Evolutionary conservation across 768 basidiomycete genomes (phyloP).

Genomic region (Pleurotus citrinopileatus): DNA sequence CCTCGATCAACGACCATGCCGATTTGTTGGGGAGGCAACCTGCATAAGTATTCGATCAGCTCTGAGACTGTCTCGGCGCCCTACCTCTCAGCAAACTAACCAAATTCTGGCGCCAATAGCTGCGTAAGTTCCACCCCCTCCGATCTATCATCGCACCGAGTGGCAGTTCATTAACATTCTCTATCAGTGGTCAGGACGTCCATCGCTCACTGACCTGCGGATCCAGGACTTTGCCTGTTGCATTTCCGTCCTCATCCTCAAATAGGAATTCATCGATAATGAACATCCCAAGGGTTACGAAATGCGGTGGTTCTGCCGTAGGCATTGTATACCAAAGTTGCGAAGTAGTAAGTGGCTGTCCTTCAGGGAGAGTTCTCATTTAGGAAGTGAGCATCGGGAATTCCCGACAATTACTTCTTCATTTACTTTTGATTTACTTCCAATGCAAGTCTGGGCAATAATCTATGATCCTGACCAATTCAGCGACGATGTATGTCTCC

Average conservation of each 20-base stretch:
- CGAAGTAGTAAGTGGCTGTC: not conserved
- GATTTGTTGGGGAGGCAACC: conserved; percentile 61
- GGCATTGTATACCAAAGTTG: conserved; percentile 16
- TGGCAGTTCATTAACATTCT: not conserved
- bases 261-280: conserved; percentile 83
- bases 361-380: conserved; percentile 2
- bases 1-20: conserved; percentile 89
- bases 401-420: conserved; percentile 12
- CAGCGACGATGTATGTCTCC: conserved; percentile 35
- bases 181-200: not conserved
- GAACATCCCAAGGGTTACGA: conserved; percentile 84
- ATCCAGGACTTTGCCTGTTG: conserved; percentile 40
- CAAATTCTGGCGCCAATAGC: conserved; percentile 81
- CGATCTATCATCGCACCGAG: conserved; percentile 52
- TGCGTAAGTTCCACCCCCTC: conserved; percentile 86
- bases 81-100: conserved; percentile 29
- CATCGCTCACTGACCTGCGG: conserved; percentile 43
- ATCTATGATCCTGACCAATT: conserved; percentile 38
- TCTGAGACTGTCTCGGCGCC: not conserved
- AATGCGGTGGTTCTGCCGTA: conserved; percentile 22
- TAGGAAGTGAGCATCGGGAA: conserved; percentile 2
- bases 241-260: conserved; percentile 50
- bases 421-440: conserved; percentile 13
- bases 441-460: conserved; percentile 45
- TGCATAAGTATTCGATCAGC: conserved; percentile 22